A percentile compares a stretch with the other conserved stretches of the same genome.
phyloP scores from a whole-genome alignment of 495 filamentous ascomycete species.

The Copromyces sp. region DNA sequence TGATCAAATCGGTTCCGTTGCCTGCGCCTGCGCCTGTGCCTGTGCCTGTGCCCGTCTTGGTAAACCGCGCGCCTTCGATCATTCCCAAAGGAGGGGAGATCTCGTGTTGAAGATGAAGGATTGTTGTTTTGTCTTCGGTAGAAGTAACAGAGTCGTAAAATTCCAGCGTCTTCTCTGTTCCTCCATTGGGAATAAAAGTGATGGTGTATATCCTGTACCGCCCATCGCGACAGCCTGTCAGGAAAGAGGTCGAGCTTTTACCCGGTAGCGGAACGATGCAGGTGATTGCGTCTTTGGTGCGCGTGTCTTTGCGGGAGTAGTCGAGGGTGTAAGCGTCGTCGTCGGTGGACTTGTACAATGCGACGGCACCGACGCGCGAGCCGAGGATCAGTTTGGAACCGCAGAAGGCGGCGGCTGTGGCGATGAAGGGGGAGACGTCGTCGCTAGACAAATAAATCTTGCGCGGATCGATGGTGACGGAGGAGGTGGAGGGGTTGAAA shows the following conservation, averaged over 20 bases:
- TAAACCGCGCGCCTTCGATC: constrained; percentile 57
- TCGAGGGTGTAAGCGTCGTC: constrained; percentile 3
- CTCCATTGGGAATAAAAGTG: no score
- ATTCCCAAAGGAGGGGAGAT: constrained; percentile 49
- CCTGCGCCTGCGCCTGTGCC: no score
- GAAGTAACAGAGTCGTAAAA: no score
- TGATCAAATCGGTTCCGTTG: constrained; percentile 40
- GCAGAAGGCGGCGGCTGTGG: constrained; percentile 25
- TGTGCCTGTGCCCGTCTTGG: background rate
- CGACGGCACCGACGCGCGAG: constrained; percentile 36
- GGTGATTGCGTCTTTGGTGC: constrained; percentile 61
- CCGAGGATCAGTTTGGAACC: constrained; percentile 52
- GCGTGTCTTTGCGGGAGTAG: constrained; percentile 27
- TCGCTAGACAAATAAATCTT: constrained; percentile 11
- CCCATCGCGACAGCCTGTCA: constrained; percentile 69
- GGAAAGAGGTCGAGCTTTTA: constrained; percentile 30
- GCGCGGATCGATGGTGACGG: background rate
- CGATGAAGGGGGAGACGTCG: constrained; percentile 6
- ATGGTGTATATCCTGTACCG: constrained; percentile 49
- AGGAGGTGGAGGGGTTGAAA: constrained; percentile 3
- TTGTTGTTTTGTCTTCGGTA: background rate
- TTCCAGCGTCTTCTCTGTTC: no score
- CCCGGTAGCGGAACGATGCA: constrained; percentile 39
- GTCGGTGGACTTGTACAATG: constrained; percentile 13
- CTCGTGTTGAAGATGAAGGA: constrained; percentile 30